phyloP scores from a whole-genome alignment of 2,329 filamentous ascomycete genomes.

The Byssothecium circinans region DNA sequence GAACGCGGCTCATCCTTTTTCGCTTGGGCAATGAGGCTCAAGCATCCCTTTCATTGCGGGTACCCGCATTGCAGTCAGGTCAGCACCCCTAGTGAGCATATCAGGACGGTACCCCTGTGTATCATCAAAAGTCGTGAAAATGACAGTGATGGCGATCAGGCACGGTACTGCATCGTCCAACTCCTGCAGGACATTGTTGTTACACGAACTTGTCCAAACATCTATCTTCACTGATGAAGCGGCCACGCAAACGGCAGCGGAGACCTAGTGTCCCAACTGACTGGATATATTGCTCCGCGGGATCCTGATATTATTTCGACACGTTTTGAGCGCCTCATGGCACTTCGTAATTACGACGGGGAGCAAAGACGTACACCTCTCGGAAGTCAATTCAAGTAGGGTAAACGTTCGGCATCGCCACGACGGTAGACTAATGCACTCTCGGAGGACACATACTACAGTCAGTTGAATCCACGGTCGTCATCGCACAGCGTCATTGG shows the following conservation, averaged over 20 bases:
- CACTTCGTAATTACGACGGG: background rate
- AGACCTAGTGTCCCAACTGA: conserved; percentile 6
- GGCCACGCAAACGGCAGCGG: conserved; percentile 5
- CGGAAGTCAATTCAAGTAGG: background rate
- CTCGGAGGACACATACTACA: conserved; percentile 7
- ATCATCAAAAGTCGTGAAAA: no score
- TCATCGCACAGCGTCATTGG: conserved; percentile 15
- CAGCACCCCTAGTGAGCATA: conserved; percentile 11
- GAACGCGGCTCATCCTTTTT: conserved; percentile 15
- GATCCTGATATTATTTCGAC: conserved; percentile 3
- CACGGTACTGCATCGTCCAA: background rate
- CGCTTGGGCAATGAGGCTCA: conserved; percentile 17
- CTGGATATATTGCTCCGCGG: conserved; percentile 7
- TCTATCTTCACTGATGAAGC: background rate
- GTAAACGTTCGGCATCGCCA: conserved; percentile 20
- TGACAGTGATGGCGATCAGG: background rate
- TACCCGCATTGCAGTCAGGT: conserved; percentile 26
- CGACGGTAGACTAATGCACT: conserved; percentile 17
- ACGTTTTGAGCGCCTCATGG: background rate
- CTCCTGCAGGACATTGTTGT: background rate
- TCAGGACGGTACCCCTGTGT: background rate
- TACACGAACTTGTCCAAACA: conserved; percentile 5
- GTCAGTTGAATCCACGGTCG: conserved; percentile 15
- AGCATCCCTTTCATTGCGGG: conserved; percentile 21
- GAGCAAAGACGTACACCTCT: background rate